Conservation (phyloP, 2,329 filamentous ascomycete species). For the Diaporthe ilicicola region DNA sequence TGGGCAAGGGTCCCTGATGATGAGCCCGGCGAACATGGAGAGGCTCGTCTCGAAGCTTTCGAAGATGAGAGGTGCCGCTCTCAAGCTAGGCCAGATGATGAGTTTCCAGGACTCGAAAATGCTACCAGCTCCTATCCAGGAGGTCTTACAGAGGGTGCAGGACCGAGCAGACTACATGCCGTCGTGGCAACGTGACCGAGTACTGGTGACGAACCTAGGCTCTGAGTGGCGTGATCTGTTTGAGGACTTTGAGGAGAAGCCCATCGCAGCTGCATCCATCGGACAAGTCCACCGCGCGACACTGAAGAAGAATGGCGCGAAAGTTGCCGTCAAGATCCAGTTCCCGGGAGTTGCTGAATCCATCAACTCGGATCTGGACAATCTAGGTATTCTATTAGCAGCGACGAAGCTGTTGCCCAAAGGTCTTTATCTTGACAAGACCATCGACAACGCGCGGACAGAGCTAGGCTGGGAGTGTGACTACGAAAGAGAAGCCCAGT, state of each 20-base stretch:
- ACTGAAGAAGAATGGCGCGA: constrained; percentile 75
- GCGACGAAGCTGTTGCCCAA: constrained; percentile 90
- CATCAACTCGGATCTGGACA: constrained; percentile 96
- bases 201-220: constrained; percentile 82
- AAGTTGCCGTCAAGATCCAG: constrained; percentile 95
- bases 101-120: constrained; percentile 98
- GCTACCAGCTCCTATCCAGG: constrained; percentile 85
- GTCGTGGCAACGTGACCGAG: constrained; percentile 86
- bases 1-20: constrained; percentile 78
- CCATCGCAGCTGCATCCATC: constrained; percentile 95
- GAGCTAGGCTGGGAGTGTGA: constrained; percentile 98
- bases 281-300: constrained; percentile 92
- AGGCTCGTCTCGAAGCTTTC: constrained; percentile 91
- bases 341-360: constrained; percentile 96
- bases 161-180: constrained; percentile 99
- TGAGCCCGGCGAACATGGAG: constrained; percentile 92
- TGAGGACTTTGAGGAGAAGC: constrained; percentile 84
- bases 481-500: constrained; percentile 87
- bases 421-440: constrained; percentile 94
- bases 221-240: constrained; percentile 86
- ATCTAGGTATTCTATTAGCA: constrained; percentile 87
- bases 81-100: constrained; percentile 98
- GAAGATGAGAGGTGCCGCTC: constrained; percentile 94
- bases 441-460: constrained; percentile 90
- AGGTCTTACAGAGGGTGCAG: constrained; percentile 92